Evolutionary conservation across 306 rosid species (phyloP).

Genomic region (Aeschynomene evenia): DNA sequence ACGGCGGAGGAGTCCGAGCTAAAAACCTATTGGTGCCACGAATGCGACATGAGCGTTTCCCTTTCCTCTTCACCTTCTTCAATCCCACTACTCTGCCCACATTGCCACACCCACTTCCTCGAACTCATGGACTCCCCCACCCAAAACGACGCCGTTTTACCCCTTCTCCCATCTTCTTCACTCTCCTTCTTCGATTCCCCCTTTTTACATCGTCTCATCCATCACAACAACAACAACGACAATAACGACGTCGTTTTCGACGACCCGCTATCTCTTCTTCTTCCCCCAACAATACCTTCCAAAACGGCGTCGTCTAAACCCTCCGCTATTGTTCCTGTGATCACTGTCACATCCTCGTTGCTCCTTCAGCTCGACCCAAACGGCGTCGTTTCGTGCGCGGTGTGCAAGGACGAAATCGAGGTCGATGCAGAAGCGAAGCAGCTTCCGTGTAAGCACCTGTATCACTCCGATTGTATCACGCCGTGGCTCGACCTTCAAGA

Average conservation of each 20-base stretch:
- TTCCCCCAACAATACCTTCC: not conserved
- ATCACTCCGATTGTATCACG: slow-evolving; percentile 75
- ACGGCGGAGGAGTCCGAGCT: slow-evolving; percentile 28
- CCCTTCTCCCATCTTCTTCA: not conserved
- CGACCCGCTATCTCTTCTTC: slow-evolving; percentile 25
- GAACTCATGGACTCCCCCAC: slow-evolving; percentile 75
- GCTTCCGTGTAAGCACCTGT: slow-evolving; percentile 75
- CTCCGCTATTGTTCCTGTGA: slow-evolving; percentile 29
- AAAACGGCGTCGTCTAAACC: not conserved
- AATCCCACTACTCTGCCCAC: slow-evolving; percentile 54
- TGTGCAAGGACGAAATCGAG: slow-evolving; percentile 60
- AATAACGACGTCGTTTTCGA: slow-evolving; percentile 21
- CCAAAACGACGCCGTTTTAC: slow-evolving; percentile 34
- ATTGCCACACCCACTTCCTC: slow-evolving; percentile 66
- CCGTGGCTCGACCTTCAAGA: slow-evolving; percentile 71
- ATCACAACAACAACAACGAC: not conserved
- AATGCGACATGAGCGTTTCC: slow-evolving; percentile 86
- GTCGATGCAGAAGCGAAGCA: slow-evolving; percentile 52
- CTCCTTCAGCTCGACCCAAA: slow-evolving; percentile 38
- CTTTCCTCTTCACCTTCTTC: slow-evolving; percentile 33
- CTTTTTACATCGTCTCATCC: slow-evolving; percentile 40
- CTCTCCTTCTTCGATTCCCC: slow-evolving; percentile 37
- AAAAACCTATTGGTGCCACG: slow-evolving; percentile 88
- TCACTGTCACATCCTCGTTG: slow-evolving; percentile 36
- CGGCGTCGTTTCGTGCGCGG: slow-evolving; percentile 59